Evolutionary conservation across 352 stramenopile genomes (phyloP).

Genomic region (Pythium aristosporum): DNA sequence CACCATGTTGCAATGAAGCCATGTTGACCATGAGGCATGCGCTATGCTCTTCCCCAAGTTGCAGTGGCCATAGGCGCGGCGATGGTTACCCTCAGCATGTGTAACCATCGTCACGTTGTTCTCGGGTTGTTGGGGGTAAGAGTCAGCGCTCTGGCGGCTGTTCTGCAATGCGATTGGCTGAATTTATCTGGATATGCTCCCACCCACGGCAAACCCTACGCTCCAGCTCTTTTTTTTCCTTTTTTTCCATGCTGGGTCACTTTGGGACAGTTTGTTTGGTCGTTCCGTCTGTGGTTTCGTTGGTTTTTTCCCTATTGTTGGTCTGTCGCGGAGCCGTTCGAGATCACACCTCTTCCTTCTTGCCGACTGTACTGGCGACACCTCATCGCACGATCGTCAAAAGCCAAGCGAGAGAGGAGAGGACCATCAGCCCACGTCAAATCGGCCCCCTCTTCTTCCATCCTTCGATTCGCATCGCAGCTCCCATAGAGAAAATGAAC

Average conservation of each 20-base stretch:
- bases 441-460: not conserved
- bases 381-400: constrained; percentile 10
- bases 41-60: not conserved
- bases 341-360: not conserved
- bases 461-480: constrained; percentile 10
- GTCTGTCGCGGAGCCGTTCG: not conserved
- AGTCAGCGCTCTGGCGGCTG: constrained; percentile 5
- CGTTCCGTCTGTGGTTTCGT: not conserved
- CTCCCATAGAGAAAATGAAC: constrained; percentile 13
- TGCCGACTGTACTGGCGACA: not conserved
- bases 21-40: not conserved
- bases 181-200: constrained; percentile 10
- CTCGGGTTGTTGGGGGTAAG: constrained; percentile 6
- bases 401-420: not conserved
- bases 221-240: constrained; percentile 16
- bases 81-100: not conserved
- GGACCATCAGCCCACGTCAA: not conserved
- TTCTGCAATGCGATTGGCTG: constrained; percentile 8
- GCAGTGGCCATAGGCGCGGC: too few species aligned
- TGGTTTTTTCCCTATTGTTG: constrained; percentile 1
- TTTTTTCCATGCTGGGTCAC: not conserved
- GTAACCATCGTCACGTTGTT: constrained; percentile 1
- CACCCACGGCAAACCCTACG: constrained; percentile 4
- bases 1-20: not conserved
- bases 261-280: not conserved